Conservation (phyloP, 306 rosid genomes). For the Fagus crenata region DNA sequence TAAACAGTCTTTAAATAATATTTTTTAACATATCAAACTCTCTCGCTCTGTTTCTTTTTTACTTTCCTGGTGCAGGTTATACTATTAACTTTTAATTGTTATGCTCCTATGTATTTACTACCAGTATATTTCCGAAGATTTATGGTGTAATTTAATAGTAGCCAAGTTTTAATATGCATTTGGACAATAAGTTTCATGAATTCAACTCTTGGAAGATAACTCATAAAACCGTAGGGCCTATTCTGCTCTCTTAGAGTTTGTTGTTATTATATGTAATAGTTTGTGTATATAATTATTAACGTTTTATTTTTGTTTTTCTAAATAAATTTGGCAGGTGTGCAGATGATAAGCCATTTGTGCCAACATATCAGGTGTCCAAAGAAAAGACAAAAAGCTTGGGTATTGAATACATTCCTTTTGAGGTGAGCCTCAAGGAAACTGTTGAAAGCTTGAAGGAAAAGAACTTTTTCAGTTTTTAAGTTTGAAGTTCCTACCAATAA, state of each 20-base stretch:
- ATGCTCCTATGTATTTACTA: no score
- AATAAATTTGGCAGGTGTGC: conserved; percentile 53
- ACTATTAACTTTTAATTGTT: no score
- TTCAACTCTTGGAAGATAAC: neutral
- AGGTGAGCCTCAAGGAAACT: conserved; percentile 56
- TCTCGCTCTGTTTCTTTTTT: no score
- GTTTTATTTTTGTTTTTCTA: neutral
- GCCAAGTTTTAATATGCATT: neutral
- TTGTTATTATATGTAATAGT: neutral
- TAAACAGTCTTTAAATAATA: no score
- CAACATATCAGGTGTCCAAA: conserved; percentile 53
- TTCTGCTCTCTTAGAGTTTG: neutral
- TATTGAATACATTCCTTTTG: conserved; percentile 59
- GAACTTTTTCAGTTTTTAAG: conserved; percentile 47
- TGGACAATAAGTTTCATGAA: neutral
- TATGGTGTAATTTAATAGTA: neutral
- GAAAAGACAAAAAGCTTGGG: conserved; percentile 70
- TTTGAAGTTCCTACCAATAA: neutral
- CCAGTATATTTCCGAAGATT: no score
- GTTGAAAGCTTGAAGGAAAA: conserved; percentile 72
- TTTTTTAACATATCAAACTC: no score
- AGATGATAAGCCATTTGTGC: conserved; percentile 46
- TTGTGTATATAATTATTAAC: neutral
- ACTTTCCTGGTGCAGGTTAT: no score
- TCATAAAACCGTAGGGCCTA: neutral